phyloP scores from a whole-genome alignment of 148 eudicot species.

The Amaranthus palmeri region DNA sequence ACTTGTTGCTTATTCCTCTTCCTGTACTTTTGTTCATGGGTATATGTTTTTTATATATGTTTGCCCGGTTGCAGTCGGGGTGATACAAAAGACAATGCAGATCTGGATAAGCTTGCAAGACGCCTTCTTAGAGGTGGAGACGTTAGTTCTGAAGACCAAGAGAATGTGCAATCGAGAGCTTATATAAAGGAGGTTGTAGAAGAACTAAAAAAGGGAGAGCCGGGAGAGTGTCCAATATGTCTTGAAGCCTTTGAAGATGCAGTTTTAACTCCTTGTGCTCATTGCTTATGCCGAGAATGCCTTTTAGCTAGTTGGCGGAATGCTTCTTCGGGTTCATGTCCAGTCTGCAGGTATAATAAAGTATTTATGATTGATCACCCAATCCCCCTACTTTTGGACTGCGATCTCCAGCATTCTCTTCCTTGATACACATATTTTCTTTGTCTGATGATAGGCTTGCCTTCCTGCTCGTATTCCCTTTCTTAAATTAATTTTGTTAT shows the following conservation, averaged over 20 bases:
- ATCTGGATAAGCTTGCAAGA: no score
- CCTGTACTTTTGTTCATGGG: background rate
- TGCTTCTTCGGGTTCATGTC: slow-evolving; percentile 80
- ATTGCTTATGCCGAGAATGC: slow-evolving; percentile 91
- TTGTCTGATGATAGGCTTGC: background rate
- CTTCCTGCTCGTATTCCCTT: background rate
- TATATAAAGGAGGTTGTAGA: no score
- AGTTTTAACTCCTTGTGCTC: slow-evolving; percentile 97
- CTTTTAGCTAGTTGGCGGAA: slow-evolving; percentile 93
- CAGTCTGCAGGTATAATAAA: slow-evolving; percentile 83
- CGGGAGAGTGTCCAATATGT: slow-evolving; percentile 97
- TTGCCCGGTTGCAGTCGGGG: slow-evolving; percentile 17
- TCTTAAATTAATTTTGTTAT: background rate
- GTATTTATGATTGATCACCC: background rate
- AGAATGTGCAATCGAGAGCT: no score
- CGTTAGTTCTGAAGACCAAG: no score
- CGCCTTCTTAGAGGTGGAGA: no score
- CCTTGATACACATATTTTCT: background rate
- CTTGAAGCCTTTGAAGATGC: slow-evolving; percentile 99
- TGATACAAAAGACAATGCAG: no score
- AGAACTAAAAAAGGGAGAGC: no score
- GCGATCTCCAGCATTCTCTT: no score
- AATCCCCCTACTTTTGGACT: background rate
- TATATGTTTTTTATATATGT: slow-evolving; percentile 14
- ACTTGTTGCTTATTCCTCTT: background rate